Conservation (phyloP, 345 rosid species). For the Combretum micranthum region DNA sequence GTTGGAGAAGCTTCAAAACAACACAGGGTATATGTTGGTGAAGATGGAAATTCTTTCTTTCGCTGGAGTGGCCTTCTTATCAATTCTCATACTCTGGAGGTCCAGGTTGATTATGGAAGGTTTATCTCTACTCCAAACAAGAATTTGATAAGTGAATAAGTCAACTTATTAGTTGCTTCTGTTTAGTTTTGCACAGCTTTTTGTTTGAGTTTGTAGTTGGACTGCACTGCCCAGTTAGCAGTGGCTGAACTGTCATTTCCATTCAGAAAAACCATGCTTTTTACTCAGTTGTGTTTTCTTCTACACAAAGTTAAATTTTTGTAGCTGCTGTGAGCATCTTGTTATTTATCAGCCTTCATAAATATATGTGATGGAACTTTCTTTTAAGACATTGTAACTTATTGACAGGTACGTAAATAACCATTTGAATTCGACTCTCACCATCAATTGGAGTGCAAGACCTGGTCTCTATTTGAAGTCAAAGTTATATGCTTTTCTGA, state of each 20-base stretch:
- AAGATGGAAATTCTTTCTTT: slow-evolving; percentile 46
- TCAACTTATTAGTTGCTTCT: too few species aligned
- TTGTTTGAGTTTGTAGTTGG: too few species aligned
- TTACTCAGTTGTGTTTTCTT: too few species aligned
- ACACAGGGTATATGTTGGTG: slow-evolving; percentile 38
- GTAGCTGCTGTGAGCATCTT: background rate
- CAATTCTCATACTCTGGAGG: slow-evolving; percentile 57
- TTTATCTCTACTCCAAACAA: background rate
- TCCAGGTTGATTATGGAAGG: slow-evolving; percentile 63
- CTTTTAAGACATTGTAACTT: background rate
- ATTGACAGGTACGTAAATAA: slow-evolving; percentile 57
- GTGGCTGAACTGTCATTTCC: too few species aligned
- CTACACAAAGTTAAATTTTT: slow-evolving; percentile 45
- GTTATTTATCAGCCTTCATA: background rate
- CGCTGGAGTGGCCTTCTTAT: slow-evolving; percentile 84
- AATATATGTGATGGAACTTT: background rate
- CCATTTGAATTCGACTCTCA: slow-evolving; percentile 56
- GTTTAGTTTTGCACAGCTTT: too few species aligned
- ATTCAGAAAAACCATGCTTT: too few species aligned
- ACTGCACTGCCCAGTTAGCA: too few species aligned
- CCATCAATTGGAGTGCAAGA: slow-evolving; percentile 50
- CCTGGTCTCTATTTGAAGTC: slow-evolving; percentile 33
- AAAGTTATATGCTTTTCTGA: slow-evolving; percentile 47
- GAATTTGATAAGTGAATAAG: too few species aligned
- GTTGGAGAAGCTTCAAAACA: slow-evolving; percentile 20